Base-by-base conservation (phyloP, 2,329 filamentous ascomycete genomes). In the Arachnomyces sp. region DNA sequence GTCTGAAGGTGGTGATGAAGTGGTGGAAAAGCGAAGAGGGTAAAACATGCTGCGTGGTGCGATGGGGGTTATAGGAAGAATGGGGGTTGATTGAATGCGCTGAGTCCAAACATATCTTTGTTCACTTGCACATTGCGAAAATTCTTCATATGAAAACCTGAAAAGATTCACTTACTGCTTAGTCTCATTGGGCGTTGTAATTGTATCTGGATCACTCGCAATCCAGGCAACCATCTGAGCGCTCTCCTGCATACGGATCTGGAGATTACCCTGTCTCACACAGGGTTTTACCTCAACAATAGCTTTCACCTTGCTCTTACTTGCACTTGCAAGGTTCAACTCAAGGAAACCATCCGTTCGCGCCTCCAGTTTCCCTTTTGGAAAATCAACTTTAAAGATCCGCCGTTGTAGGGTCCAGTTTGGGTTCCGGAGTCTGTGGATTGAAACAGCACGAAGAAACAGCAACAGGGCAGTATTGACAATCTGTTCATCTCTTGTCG, bases 401-500 rank as follows among this genome's bases (percentile, higher is more conserved):
- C 31, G 42, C 9, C 45, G 34, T 14, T 44, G 38, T 14, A 42
- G 13, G 2, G 45, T 39, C 45, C 44, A 45, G 2, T 35, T 25
- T 12, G 17, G 40, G 12, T 13, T n/a, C 7, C 44, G 25, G 4
- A 33, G 21, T 14, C 42, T 42, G 31, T 38, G 41, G 12, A 44
- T 31, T 1, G 41, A 42, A 3, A 49, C 28, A 1, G 46, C 39
- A 39, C 49, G 46, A 1, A 51, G n/a, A 14, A 51, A 46, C 15
- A 45, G 29, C 4, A 50, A 15, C 0, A 49, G 18, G 3, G 46
- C 44, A 1, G 18, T 38, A 17, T 51, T 51, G 0, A 51, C 47
- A 15, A 51, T 50, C 7, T 49, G 43, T 34, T 51, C 45, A 29
- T 50, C 45, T 8, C 38, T 45, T 2, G 43, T 44, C 4, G 39